These are phyloP conservation scores for Metschnikowia baotianmanensis DNA, from an alignment of 805 yeast species.

Conservation along the genomic window DNA sequence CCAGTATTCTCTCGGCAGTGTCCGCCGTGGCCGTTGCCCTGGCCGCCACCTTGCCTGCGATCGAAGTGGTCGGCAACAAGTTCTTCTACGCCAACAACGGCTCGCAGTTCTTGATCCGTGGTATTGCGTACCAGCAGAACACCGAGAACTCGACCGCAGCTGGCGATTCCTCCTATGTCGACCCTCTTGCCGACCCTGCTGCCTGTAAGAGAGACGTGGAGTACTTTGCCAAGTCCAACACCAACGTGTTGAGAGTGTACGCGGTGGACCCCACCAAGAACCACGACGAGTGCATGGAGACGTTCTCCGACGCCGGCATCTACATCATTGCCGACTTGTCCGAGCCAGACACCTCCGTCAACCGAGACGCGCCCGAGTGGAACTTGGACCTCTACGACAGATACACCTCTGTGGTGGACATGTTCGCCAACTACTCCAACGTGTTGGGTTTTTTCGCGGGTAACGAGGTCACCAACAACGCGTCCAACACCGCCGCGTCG, in stretches of 20 bases:
- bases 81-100: conserved; percentile 76
- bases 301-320: conserved; percentile 48
- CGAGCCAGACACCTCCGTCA: conserved; percentile 77
- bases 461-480: conserved; percentile 90
- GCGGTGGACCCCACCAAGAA: conserved; percentile 69
- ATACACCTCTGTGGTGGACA: conserved; percentile 80
- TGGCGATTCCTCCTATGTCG: conserved; percentile 43
- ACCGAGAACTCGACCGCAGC: conserved; percentile 44
- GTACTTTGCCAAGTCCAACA: conserved; percentile 61
- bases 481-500: conserved; percentile 81
- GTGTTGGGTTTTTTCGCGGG: conserved; percentile 96
- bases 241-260: conserved; percentile 83
- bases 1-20: conserved; percentile 12
- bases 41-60: conserved; percentile 26
- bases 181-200: conserved; percentile 71
- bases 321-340: conserved; percentile 44
- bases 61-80: conserved; percentile 74
- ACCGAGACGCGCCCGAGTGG: conserved; percentile 79
- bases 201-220: conserved; percentile 82
- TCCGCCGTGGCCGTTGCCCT: conserved; percentile 12
- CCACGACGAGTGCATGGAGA: conserved; percentile 66
- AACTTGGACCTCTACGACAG: conserved; percentile 65
- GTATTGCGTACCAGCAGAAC: conserved; percentile 79
- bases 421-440: conserved; percentile 72
- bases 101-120: conserved; percentile 72